Conservation (phyloP, 805 yeast genomes). For the Candida suzukii region DNA sequence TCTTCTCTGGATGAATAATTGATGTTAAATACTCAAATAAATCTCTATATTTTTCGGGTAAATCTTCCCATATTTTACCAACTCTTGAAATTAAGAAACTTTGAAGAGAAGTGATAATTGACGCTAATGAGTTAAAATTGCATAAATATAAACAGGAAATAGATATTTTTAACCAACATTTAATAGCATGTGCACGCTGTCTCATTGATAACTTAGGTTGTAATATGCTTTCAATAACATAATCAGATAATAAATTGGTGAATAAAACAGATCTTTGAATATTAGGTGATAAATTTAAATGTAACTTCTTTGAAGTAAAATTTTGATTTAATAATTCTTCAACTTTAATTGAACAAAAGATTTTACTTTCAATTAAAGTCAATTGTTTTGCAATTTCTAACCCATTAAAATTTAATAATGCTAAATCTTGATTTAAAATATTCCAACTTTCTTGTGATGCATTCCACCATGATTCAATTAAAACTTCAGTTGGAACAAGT, state of each 20-base stretch:
- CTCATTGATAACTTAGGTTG: slow-evolving; percentile 42
- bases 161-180: slow-evolving; percentile 70
- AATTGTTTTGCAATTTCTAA: slow-evolving; percentile 73
- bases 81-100: slow-evolving; percentile 64
- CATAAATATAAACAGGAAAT: slow-evolving; percentile 65
- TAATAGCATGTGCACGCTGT: slow-evolving; percentile 47
- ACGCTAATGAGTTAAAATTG: slow-evolving; percentile 73
- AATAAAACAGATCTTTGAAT: slow-evolving; percentile 55
- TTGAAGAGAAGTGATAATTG: slow-evolving; percentile 71
- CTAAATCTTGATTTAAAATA: slow-evolving; percentile 43
- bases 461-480: slow-evolving; percentile 41
- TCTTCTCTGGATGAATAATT: slow-evolving; percentile 69
- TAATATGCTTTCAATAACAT: slow-evolving; percentile 63
- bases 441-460: slow-evolving; percentile 54
- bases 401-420: slow-evolving; percentile 54
- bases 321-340: slow-evolving; percentile 63
- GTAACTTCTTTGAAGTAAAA: slow-evolving; percentile 52
- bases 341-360: slow-evolving; percentile 56
- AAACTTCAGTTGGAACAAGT: slow-evolving; percentile 26
- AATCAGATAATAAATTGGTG: slow-evolving; percentile 65
- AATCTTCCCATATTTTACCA: slow-evolving; percentile 47
- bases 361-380: slow-evolving; percentile 61
- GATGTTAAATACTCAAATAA: slow-evolving; percentile 57
- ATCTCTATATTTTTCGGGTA: slow-evolving; percentile 54
- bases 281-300: slow-evolving; percentile 54